Percentiles rank a stretch among this genome's conserved stretches.
phyloP scores from a whole-genome alignment of 2,329 filamentous ascomycete genomes.

The Stachybotrys echinatus region DNA sequence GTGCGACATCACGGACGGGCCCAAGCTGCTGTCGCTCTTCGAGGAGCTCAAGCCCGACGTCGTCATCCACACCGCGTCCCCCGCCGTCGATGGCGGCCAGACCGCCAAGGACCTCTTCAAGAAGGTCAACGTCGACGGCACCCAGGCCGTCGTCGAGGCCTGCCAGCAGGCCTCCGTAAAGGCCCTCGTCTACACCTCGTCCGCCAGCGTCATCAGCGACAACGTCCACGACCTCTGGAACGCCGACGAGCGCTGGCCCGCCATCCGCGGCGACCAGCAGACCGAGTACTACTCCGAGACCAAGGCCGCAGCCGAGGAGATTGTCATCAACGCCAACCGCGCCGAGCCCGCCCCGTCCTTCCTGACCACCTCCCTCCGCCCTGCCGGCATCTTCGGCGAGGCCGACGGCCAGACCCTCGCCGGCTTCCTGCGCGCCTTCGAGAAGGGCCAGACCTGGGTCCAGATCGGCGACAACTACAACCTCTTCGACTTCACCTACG shows the following conservation, averaged over 20 bases:
- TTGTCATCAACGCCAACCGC: constrained; percentile 74
- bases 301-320: constrained; percentile 79
- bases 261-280: constrained; percentile 65
- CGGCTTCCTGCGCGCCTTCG: constrained; percentile 67
- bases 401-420: constrained; percentile 74
- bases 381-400: constrained; percentile 86
- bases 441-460: constrained; percentile 63
- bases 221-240: constrained; percentile 74
- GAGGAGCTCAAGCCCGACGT: constrained; percentile 66
- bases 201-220: constrained; percentile 81
- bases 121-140: constrained; percentile 86
- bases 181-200: constrained; percentile 86
- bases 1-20: constrained; percentile 69
- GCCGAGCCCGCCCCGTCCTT: constrained; percentile 46
- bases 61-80: constrained; percentile 87
- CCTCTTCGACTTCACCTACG: constrained; percentile 61
- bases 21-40: constrained; percentile 59
- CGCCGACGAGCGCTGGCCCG: constrained; percentile 77
- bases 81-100: constrained; percentile 50
- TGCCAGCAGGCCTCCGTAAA: constrained; percentile 66
- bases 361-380: constrained; percentile 75
- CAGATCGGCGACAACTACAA: constrained; percentile 70
- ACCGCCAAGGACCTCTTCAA: constrained; percentile 60
- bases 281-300: constrained; percentile 85
- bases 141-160: constrained; percentile 69